Evolutionary conservation across 2,329 filamentous ascomycete species (phyloP).

Genomic region (Alternaria dauci): DNA sequence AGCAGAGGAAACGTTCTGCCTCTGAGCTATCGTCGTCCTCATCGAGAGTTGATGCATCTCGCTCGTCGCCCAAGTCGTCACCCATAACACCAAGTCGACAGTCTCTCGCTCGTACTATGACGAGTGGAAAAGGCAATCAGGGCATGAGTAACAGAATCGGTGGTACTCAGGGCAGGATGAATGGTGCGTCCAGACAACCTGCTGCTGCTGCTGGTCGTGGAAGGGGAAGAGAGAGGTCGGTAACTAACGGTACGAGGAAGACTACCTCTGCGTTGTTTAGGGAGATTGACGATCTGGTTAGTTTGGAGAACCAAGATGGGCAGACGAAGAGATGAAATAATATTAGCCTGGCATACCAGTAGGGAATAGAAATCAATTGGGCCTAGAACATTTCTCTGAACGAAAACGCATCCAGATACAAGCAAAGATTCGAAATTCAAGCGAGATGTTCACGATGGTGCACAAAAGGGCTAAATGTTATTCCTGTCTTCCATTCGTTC

Average conservation of each 20-base stretch:
- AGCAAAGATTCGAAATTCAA: not conserved
- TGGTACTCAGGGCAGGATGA: conserved; percentile 1
- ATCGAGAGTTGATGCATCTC: not conserved
- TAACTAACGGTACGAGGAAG: conserved; percentile 15
- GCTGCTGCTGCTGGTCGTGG: not conserved
- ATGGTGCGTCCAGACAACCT: not conserved
- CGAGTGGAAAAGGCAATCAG: conserved; percentile 24
- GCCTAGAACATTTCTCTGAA: not conserved
- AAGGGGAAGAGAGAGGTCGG: conserved; percentile 1
- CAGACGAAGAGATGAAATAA: not conserved
- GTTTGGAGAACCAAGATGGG: conserved; percentile 8
- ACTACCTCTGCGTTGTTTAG: conserved; percentile 39
- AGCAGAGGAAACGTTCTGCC: conserved; percentile 11
- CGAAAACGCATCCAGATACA: not conserved
- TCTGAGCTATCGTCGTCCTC: conserved; percentile 6
- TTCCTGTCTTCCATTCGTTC: not conserved
- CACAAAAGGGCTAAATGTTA: not conserved
- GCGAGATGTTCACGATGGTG: not conserved
- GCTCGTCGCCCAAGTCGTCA: not conserved
- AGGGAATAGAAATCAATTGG: not conserved
- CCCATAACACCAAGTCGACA: conserved; percentile 9
- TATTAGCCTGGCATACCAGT: too few relatives aligned
- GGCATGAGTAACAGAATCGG: conserved; percentile 22
- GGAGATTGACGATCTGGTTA: conserved; percentile 42
- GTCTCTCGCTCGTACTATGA: conserved; percentile 34